phyloP scores from a whole-genome alignment of 2,329 filamentous ascomycete genomes.

The Epichloe sibirici region DNA sequence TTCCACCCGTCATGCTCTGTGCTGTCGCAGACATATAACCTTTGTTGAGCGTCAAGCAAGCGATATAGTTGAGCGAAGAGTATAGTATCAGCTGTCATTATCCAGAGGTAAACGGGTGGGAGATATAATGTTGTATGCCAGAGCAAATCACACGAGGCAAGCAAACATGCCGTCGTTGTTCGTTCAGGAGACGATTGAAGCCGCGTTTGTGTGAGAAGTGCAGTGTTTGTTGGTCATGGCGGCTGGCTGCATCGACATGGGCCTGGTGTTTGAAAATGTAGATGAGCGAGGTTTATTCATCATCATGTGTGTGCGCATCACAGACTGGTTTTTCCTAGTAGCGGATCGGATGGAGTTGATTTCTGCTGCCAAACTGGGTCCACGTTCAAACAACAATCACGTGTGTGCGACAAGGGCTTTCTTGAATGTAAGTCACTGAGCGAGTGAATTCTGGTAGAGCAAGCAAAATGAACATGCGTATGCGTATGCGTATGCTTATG shows the following conservation, averaged over 20 bases:
- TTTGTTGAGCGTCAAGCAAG: background rate
- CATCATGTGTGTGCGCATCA: background rate
- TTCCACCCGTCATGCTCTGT: conserved; percentile 13
- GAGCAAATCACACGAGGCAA: background rate
- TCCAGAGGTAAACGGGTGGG: background rate
- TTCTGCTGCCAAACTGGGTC: background rate
- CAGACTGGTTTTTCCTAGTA: background rate
- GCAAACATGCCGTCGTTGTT: background rate
- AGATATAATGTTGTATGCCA: too few species aligned
- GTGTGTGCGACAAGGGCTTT: background rate
- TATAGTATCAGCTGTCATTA: background rate
- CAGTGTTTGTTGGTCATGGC: background rate
- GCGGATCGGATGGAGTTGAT: background rate
- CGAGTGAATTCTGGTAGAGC: too few species aligned
- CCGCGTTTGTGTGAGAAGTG: background rate
- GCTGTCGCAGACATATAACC: background rate
- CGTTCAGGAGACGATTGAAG: background rate
- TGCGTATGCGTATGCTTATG: too few species aligned
- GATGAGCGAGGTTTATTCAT: background rate
- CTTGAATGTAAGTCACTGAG: too few species aligned
- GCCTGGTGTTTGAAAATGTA: background rate
- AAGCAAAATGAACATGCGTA: too few species aligned
- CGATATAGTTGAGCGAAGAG: background rate
- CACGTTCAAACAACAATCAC: background rate
- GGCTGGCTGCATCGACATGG: background rate